Percentiles rank a stretch among this genome's conserved stretches.
These are phyloP conservation scores for Xylariaceae sp. DNA, from an alignment of 2,329 filamentous ascomycete genomes.

Conservation along the genomic window DNA sequence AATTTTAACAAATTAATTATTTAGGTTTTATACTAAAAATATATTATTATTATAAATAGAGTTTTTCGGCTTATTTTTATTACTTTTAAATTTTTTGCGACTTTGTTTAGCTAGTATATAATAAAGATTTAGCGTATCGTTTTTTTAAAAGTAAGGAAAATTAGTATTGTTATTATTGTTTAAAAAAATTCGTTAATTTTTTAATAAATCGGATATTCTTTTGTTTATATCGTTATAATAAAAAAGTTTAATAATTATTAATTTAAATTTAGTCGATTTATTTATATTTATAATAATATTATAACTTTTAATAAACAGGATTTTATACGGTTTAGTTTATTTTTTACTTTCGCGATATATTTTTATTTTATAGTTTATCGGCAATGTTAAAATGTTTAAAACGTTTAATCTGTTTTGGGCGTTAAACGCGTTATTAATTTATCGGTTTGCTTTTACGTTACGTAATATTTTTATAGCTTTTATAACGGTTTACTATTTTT, in stretches of 20 bases:
- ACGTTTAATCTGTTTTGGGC: background rate
- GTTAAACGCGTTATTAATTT: background rate
- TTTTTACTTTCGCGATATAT: background rate
- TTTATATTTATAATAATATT: background rate
- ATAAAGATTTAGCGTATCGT: background rate
- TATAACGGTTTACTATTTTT: background rate
- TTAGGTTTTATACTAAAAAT: background rate
- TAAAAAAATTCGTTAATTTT: background rate
- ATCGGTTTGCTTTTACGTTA: background rate
- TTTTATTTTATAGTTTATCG: background rate
- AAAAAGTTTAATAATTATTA: conserved; percentile 3
- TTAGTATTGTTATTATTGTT: background rate
- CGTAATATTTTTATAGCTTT: background rate
- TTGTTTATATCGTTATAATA: background rate
- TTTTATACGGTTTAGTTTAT: background rate
- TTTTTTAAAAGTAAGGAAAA: background rate
- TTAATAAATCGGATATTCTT: background rate
- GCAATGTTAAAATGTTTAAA: background rate
- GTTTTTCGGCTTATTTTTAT: background rate
- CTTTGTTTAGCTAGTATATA: background rate
- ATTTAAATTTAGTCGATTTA: background rate
- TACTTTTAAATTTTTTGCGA: background rate
- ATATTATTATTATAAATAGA: background rate
- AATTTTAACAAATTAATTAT: background rate
- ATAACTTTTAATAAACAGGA: background rate